Evolutionary conservation across 2,329 filamentous ascomycete species (phyloP).

Genomic region (Botrytis galanthina): DNA sequence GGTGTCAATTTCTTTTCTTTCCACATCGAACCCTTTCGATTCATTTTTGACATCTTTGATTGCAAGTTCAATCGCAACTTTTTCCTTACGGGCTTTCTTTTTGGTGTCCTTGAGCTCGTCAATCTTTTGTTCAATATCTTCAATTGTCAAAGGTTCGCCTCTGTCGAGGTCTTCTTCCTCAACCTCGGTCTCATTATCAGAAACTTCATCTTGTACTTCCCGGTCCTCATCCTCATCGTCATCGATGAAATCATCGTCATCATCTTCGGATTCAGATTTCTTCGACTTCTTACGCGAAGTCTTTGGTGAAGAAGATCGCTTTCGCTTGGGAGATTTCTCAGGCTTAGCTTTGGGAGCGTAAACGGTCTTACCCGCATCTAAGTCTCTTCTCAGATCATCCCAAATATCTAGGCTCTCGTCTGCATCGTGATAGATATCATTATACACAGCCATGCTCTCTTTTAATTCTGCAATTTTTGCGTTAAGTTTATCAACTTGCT

Average conservation of each 20-base stretch:
- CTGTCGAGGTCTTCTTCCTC: conserved; percentile 20
- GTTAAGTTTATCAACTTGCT: conserved; percentile 26
- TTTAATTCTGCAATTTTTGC: conserved; percentile 33
- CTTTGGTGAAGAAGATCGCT: conserved; percentile 33
- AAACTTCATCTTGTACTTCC: conserved; percentile 31
- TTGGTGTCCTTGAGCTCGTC: conserved; percentile 44
- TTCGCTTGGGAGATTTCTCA: conserved; percentile 44
- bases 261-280: conserved; percentile 18
- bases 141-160: conserved; percentile 42
- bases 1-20: conserved; percentile 38
- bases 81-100: conserved; percentile 42
- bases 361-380: conserved; percentile 44
- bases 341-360: conserved; percentile 37
- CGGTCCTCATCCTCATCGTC: conserved; percentile 31
- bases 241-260: conserved; percentile 22
- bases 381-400: conserved; percentile 42
- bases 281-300: conserved; percentile 30
- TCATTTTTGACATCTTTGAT: conserved; percentile 43
- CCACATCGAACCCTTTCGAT: conserved; percentile 35
- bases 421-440: conserved; percentile 38
- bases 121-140: conserved; percentile 45
- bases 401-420: conserved; percentile 47
- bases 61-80: conserved; percentile 34
- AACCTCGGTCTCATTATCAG: conserved; percentile 28
- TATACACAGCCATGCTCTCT: conserved; percentile 40